Evolutionary conservation across 805 yeast species (phyloP).

Genomic region (Candida pseudofarinosa): DNA sequence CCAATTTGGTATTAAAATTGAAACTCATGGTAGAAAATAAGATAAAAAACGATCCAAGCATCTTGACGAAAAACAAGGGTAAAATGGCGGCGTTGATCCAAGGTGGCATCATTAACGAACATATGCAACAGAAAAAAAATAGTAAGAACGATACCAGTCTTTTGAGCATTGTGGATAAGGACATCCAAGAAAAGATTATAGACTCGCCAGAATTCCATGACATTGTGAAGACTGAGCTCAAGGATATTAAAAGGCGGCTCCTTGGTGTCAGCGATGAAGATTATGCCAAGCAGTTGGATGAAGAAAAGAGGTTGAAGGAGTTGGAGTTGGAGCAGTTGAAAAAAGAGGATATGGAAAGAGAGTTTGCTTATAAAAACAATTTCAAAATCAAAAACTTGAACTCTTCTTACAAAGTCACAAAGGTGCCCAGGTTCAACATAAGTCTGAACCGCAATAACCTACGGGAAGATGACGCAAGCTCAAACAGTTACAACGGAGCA

Average conservation of each 20-base stretch:
- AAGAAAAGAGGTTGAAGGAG: slow-evolving; percentile 12
- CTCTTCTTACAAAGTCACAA: slow-evolving; percentile 22
- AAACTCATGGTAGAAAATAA: slow-evolving; percentile 43
- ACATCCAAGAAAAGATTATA: slow-evolving; percentile 40
- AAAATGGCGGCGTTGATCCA: slow-evolving; percentile 50
- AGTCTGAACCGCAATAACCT: slow-evolving; percentile 2
- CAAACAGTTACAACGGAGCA: slow-evolving; percentile 1
- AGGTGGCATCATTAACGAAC: slow-evolving; percentile 41
- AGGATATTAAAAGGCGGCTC: slow-evolving; percentile 27
- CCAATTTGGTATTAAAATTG: slow-evolving; percentile 37
- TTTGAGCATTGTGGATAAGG: slow-evolving; percentile 39
- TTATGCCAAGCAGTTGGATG: slow-evolving; percentile 25
- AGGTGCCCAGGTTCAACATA: slow-evolving; percentile 32
- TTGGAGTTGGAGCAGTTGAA: slow-evolving; percentile 9
- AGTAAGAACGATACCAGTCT: slow-evolving; percentile 16
- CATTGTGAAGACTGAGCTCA: slow-evolving; percentile 26
- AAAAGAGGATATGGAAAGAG: slow-evolving; percentile 6
- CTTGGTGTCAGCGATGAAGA: slow-evolving; percentile 40
- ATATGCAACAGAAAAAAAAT: slow-evolving; percentile 8
- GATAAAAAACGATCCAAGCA: slow-evolving; percentile 44
- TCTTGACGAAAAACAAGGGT: slow-evolving; percentile 46
- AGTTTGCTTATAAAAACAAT: slow-evolving; percentile 22
- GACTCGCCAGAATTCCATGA: slow-evolving; percentile 39
- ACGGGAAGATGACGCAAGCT: slow-evolving; percentile 4
- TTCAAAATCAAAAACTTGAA: slow-evolving; percentile 23